Evolutionary conservation across 2,329 filamentous ascomycete genomes (phyloP), one percentile per base, ranked within the genome.

Genomic region (Shiraia sp.): DNA sequence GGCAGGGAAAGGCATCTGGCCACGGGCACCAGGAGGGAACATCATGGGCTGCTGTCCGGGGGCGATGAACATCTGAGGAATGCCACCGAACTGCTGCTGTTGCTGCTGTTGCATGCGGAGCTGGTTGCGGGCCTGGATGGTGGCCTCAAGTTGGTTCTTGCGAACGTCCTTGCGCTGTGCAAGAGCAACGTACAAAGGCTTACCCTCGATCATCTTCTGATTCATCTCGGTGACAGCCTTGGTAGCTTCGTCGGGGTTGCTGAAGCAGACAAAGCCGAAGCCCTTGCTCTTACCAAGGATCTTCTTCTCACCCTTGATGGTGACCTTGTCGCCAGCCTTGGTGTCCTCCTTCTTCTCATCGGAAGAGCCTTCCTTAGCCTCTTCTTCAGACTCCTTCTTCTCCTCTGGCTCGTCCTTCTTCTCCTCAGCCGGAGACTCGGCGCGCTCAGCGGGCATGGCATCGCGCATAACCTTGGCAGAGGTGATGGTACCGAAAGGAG

Each of bases 141-240:
- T 96, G 65, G 92, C 92, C 80, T 99, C 93, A 61, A 99, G 89
- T 54, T 97, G 93, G 79, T 85, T 96, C 84, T 96, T 96, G 75
- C 93, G 91, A 65, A 99, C 92, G 75, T 99, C 93, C 85, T 99
- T 99, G 77, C 93, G 92, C 81, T 99, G 93, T 54, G 93, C 93
- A 55, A 99, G 83, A 62, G 93, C 93, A 65, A 99, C 93, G 70
- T 99, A 99, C 48, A 99, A 81, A 43, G 93, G 93, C 85, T 99
- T 99, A 77, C 82, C 83, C 72, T 91, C 87, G 59, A 97, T 81
- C 93, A 99, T 99, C 74, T 93, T 90, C 81, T 97, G 92, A 81
- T 99, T 99, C 90, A 97, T 96, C 75, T 99, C 93, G 48, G 91
- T 90, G 54, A 99, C 92, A 55, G 93, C 93, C 84, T 97, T 97